These are phyloP conservation scores for Castanea crenata DNA, from an alignment of 306 rosid genomes.

Conservation along the genomic window DNA sequence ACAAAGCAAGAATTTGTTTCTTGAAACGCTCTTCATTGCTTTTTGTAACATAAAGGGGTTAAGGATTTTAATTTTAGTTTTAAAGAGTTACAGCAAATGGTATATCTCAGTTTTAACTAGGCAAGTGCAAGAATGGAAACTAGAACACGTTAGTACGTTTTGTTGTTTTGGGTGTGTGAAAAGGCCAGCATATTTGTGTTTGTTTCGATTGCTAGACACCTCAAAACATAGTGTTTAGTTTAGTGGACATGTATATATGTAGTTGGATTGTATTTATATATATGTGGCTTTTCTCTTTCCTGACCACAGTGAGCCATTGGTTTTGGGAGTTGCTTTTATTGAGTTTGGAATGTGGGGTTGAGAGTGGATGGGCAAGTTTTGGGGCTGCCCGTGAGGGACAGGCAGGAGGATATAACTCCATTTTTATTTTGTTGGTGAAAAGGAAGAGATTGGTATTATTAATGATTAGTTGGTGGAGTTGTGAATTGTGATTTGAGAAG, in stretches of 20 bases:
- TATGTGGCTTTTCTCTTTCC: not conserved
- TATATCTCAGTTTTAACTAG: slow-evolving; percentile 1
- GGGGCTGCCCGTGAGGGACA: slow-evolving; percentile 16
- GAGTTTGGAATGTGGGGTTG: slow-evolving; percentile 8
- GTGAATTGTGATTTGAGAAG: not conserved
- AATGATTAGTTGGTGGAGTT: not conserved
- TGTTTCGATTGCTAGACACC: not conserved
- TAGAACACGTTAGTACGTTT: not conserved
- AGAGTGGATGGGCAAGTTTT: slow-evolving; percentile 15
- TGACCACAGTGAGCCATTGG: slow-evolving; percentile 13
- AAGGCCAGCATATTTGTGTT: slow-evolving; percentile 27
- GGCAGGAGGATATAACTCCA: slow-evolving; percentile 1
- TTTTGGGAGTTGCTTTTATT: too few species aligned
- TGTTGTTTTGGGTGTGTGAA: not conserved
- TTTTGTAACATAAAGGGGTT: not conserved
- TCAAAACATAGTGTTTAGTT: not conserved
- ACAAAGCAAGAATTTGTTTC: slow-evolving; percentile 64
- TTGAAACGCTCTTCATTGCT: slow-evolving; percentile 53
- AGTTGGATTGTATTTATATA: not conserved
- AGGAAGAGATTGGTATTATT: not conserved
- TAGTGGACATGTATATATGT: not conserved
- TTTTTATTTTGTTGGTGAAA: not conserved
- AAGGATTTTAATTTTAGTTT: not conserved
- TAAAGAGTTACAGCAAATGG: slow-evolving; percentile 12
- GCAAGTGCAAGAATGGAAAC: slow-evolving; percentile 12